phyloP scores from a whole-genome alignment of 1,139 yeast species.

The Taphrina communis region DNA sequence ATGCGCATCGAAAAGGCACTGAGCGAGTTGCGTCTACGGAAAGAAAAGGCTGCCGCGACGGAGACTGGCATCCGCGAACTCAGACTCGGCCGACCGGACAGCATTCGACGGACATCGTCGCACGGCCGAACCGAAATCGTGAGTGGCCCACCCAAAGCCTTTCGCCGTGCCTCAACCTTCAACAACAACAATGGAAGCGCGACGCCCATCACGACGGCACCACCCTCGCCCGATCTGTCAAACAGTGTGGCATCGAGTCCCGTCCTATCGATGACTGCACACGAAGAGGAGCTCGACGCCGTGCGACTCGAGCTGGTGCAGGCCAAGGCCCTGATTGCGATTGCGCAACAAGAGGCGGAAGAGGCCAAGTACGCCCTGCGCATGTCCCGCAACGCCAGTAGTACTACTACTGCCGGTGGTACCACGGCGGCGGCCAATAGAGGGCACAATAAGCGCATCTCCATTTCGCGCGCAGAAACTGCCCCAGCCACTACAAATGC shows the following conservation, averaged over 20 bases:
- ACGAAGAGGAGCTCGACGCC: conserved; percentile 40
- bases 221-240: conserved; percentile 8
- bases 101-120: conserved; percentile 34
- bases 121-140: conserved; percentile 14
- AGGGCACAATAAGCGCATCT: conserved; percentile 13
- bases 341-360: conserved; percentile 39
- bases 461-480: conserved; percentile 21
- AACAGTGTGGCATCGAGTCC: conserved; percentile 3
- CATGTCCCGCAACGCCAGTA: conserved; percentile 10
- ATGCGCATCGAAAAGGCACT: conserved; percentile 43
- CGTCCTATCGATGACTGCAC: conserved; percentile 3
- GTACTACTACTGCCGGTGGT: too few relatives aligned
- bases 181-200: neutral
- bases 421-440: conserved; percentile 2
- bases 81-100: conserved; percentile 45
- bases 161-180: conserved; percentile 22
- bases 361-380: conserved; percentile 39
- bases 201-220: conserved; percentile 4
- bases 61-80: conserved; percentile 46
- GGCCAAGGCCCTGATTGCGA: conserved; percentile 37
- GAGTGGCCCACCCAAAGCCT: conserved; percentile 16
- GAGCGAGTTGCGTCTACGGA: conserved; percentile 44
- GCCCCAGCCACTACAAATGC: neutral
- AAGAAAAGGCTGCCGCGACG: conserved; percentile 16
- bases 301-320: conserved; percentile 38